Evolutionary conservation across 345 rosid genomes (phyloP).

Genomic region (Corymbia maculata): DNA sequence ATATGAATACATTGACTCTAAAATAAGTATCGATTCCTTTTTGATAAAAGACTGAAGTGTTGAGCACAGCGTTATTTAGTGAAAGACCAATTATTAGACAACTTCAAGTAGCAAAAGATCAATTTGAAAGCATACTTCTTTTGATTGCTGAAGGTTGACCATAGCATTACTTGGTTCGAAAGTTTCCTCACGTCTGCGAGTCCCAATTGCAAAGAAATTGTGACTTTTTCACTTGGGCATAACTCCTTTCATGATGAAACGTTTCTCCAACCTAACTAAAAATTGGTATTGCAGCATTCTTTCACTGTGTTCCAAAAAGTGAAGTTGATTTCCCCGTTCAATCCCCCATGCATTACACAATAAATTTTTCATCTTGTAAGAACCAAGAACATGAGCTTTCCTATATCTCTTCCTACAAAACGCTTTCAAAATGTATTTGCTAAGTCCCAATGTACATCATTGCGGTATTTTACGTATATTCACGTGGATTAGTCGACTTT

Average conservation of each 20-base stretch:
- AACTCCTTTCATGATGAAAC: not conserved
- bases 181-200: not conserved
- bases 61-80: not conserved
- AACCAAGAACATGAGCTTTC: not conserved
- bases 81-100: not conserved
- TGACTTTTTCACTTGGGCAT: not conserved
- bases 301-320: not conserved
- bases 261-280: not conserved
- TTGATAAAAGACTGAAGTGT: not conserved
- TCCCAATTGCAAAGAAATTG: not conserved
- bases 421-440: not conserved
- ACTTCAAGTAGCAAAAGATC: not conserved
- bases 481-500: not conserved
- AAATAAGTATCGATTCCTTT: not conserved
- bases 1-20: fast-evolving
- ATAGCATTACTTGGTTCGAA: not conserved
- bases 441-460: not conserved
- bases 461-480: not conserved
- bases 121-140: not conserved
- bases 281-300: not conserved
- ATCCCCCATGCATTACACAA: not conserved
- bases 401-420: not conserved
- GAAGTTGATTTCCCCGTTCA: not conserved
- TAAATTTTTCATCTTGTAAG: not conserved
- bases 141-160: not conserved